Conservation (phyloP, 169 alveolate genomes). For the Cryptosporidium bovis region DNA sequence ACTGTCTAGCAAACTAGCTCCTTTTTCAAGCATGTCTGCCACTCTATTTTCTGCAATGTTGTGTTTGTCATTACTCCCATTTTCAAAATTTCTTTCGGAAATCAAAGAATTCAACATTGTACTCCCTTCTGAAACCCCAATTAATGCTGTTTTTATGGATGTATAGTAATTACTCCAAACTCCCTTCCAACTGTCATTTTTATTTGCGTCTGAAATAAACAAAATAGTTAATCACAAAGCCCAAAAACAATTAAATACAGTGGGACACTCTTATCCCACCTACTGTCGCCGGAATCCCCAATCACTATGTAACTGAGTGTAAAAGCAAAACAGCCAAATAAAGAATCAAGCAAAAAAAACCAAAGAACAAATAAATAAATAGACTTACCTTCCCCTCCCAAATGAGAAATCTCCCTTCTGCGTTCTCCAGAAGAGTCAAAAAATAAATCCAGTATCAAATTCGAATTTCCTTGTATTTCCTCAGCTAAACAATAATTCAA, state of each 20-base stretch:
- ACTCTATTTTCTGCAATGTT: conserved; percentile 75
- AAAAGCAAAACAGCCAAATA: too few relatives aligned
- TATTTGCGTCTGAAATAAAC: conserved; percentile 12
- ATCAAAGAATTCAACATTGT: too few relatives aligned
- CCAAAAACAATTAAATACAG: too few relatives aligned
- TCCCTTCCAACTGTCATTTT: conserved; percentile 19
- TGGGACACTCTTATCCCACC: too few relatives aligned
- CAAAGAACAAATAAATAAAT: not conserved
- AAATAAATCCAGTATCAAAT: conserved; percentile 66
- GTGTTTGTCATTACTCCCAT: not conserved
- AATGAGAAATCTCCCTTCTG: conserved; percentile 35
- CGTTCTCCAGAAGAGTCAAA: conserved; percentile 38
- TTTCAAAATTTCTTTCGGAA: too few relatives aligned
- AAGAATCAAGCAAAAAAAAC: too few relatives aligned
- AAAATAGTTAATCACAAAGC: too few relatives aligned
- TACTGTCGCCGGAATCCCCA: too few relatives aligned
- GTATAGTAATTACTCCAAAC: conserved; percentile 84
- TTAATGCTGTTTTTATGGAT: conserved; percentile 30
- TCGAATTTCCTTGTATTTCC: conserved; percentile 75
- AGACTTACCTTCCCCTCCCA: conserved; percentile 58
- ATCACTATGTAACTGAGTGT: too few relatives aligned
- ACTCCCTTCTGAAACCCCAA: too few relatives aligned
- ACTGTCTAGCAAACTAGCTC: conserved; percentile 76
- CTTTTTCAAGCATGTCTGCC: conserved; percentile 75
- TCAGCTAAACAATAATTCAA: conserved; percentile 50